Conservation (phyloP, 1,284 basidiomycete species). For the Austroboletus niveus region DNA sequence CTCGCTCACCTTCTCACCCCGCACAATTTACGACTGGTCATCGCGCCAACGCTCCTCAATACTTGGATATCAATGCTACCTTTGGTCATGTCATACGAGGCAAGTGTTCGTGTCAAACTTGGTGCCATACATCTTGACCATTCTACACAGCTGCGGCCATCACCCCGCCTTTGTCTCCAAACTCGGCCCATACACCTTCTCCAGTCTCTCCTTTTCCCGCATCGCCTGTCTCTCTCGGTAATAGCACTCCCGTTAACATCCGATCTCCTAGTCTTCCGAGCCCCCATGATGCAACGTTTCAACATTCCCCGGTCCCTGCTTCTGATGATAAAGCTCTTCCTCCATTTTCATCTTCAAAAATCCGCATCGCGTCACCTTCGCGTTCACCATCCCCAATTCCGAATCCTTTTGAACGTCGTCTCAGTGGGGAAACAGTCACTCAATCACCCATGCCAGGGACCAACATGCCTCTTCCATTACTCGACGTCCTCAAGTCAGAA, state of each 20-base stretch:
- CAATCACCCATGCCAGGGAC: constrained; percentile 28
- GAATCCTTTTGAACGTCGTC: constrained; percentile 34
- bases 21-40: constrained; percentile 19
- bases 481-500: constrained; percentile 39
- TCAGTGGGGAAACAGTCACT: constrained; percentile 31
- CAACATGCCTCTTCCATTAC: constrained; percentile 39
- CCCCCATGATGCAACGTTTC: constrained; percentile 19
- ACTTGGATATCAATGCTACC: constrained; percentile 50
- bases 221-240: constrained; percentile 32
- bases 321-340: constrained; percentile 19
- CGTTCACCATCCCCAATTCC: constrained; percentile 36
- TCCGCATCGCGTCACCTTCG: constrained; percentile 35
- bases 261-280: constrained; percentile 20
- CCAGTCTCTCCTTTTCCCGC: constrained; percentile 44
- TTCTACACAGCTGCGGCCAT: constrained; percentile 30
- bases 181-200: constrained; percentile 44
- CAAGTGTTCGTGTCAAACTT: constrained; percentile 27
- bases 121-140: constrained; percentile 4
- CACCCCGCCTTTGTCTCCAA: constrained; percentile 48
- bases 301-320: constrained; percentile 3
- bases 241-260: constrained; percentile 14
- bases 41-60: constrained; percentile 46
- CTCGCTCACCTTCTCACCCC: constrained; percentile 11
- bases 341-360: constrained; percentile 14
- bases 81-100: constrained; percentile 33